Percentiles rank a stretch among this genome's conserved stretches.
Conservation (phyloP, 164 flowering plant species). For the Taxillus chinensis region DNA sequence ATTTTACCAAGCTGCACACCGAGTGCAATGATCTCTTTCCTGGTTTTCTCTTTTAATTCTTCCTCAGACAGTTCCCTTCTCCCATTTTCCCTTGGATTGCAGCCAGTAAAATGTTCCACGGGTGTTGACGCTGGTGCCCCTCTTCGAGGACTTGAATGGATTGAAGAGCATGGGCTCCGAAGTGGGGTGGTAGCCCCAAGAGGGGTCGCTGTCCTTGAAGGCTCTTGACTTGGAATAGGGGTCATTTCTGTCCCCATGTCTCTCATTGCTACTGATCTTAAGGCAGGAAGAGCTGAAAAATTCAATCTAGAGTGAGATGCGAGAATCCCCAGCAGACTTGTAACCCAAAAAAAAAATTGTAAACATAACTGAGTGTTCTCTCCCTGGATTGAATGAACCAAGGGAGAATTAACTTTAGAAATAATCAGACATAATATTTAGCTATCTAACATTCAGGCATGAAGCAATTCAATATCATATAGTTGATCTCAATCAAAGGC, state of each 20-base stretch:
- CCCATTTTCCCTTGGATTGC: constrained; percentile 19
- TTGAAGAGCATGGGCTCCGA: constrained; percentile 76
- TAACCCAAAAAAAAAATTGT: too few species aligned
- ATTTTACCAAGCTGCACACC: constrained; percentile 90
- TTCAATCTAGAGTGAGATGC: neutral
- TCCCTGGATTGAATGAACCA: too few species aligned
- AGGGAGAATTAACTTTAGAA: too few species aligned
- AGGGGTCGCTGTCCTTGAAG: constrained; percentile 84
- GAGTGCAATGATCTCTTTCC: constrained; percentile 77
- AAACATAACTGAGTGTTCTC: too few species aligned
- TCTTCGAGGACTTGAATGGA: constrained; percentile 74
- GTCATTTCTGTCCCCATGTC: constrained; percentile 99
- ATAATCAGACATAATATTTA: too few species aligned
- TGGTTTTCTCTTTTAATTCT: constrained; percentile 65
- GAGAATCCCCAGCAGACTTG: too few species aligned
- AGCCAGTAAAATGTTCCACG: constrained; percentile 17
- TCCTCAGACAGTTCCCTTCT: constrained; percentile 50
- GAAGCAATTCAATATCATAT: too few species aligned
- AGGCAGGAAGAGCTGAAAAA: constrained; percentile 33
- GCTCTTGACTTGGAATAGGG: constrained; percentile 78
- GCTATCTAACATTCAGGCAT: too few species aligned
- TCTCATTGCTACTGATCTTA: constrained; percentile 76
- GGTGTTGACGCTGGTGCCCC: constrained; percentile 51
- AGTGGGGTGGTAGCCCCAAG: constrained; percentile 64
- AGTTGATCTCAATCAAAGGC: too few species aligned